A percentile compares a stretch with the other conserved stretches of the same genome.
phyloP scores from a whole-genome alignment of 257 asterid genomes.

The Solanum rostratum region DNA sequence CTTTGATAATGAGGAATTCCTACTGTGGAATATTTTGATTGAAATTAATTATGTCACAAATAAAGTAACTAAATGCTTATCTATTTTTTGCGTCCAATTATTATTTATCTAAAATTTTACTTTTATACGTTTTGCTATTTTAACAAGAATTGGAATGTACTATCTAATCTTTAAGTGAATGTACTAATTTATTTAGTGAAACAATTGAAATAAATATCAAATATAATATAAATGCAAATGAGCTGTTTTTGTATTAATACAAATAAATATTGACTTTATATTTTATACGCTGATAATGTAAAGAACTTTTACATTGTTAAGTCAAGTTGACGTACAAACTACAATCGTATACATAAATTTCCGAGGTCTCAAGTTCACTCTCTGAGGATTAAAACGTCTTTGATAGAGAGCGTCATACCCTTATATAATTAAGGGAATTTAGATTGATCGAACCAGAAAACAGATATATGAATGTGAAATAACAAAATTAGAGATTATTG shows the following conservation, averaged over 20 bases:
- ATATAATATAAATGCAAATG: not conserved
- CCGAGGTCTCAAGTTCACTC: fast-evolving
- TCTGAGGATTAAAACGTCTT: fast-evolving
- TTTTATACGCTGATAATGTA: not conserved
- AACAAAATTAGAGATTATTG: not conserved
- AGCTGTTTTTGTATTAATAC: not conserved
- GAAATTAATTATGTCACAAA: not conserved
- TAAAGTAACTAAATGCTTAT: not conserved
- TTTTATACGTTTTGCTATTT: not conserved
- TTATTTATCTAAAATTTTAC: not conserved
- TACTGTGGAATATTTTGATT: not conserved
- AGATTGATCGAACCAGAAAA: not conserved
- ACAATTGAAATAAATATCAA: not conserved
- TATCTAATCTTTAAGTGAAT: not conserved
- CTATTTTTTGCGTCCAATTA: not conserved
- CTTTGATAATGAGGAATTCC: not conserved
- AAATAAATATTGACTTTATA: not conserved
- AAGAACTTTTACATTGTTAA: not conserved
- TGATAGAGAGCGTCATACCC: not conserved
- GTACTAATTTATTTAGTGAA: not conserved
- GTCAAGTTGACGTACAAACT: not conserved
- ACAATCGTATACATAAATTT: not conserved
- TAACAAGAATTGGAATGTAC: not conserved
- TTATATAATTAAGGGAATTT: not conserved
- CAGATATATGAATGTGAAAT: not conserved